Percentiles rank a stretch among this genome's conserved stretches.
These are phyloP conservation scores for Pseudomassariella vexata DNA, from an alignment of 2,329 filamentous ascomycete species.

Conservation along the genomic window DNA sequence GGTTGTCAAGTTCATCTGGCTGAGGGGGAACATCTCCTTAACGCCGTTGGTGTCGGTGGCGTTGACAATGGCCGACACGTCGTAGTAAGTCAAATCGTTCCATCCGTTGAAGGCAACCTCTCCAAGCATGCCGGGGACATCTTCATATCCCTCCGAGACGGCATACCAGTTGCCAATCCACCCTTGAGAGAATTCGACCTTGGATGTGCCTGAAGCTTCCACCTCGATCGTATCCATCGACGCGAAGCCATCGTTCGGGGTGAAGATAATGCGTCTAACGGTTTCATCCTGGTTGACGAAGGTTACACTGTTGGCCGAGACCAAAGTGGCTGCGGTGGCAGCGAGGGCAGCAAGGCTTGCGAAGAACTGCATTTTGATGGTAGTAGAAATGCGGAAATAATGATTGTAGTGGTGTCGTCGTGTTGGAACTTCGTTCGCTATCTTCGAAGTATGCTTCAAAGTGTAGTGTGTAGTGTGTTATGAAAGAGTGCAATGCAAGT, in stretches of 20 bases:
- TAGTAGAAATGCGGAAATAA: too few species aligned
- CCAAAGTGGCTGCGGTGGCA: constrained; percentile 34
- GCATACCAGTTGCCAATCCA: constrained; percentile 49
- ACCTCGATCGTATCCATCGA: constrained; percentile 34
- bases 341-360: constrained; percentile 35
- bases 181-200: constrained; percentile 33
- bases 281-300: constrained; percentile 53
- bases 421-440: constrained; percentile 8
- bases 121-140: constrained; percentile 45
- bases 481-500: too few species aligned
- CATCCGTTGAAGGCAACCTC: constrained; percentile 45
- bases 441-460: constrained; percentile 7
- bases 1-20: constrained; percentile 9
- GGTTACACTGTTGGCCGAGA: constrained; percentile 44
- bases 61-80: constrained; percentile 54
- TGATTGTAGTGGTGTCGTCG: constrained; percentile 13
- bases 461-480: too few species aligned
- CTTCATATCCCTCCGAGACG: constrained; percentile 34
- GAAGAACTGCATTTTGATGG: constrained; percentile 49
- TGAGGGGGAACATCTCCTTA: constrained; percentile 47
- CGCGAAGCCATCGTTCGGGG: constrained; percentile 31
- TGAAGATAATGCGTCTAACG: constrained; percentile 46
- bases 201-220: constrained; percentile 28
- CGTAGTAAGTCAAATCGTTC: constrained; percentile 46
- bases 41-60: constrained; percentile 43